These are phyloP conservation scores for Exophiala alcalophila DNA, from an alignment of 2,329 filamentous ascomycete genomes.

Conservation along the genomic window DNA sequence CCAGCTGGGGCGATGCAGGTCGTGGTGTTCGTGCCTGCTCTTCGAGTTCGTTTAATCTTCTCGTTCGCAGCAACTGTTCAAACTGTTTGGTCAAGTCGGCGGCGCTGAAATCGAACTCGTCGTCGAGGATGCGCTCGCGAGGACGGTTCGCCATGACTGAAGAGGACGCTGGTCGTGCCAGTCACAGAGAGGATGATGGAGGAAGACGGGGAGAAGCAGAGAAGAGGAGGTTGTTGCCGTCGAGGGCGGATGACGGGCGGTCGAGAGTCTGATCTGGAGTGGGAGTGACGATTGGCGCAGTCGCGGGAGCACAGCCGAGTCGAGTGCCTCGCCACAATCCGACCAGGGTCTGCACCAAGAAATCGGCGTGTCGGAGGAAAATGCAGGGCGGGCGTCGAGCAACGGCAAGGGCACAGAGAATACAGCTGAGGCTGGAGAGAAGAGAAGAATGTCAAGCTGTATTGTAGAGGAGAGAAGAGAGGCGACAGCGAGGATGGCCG, in stretches of 20 bases:
- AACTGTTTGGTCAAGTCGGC: constrained; percentile 78
- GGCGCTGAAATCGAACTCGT: constrained; percentile 62
- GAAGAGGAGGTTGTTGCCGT: background rate
- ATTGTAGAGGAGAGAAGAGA: constrained; percentile 3
- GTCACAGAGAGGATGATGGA: constrained; percentile 3
- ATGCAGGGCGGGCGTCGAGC: too few species aligned
- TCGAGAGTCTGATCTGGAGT: constrained; percentile 6
- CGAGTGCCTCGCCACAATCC: constrained; percentile 24
- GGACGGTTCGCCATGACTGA: constrained; percentile 21
- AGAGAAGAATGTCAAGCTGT: background rate
- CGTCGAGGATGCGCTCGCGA: constrained; percentile 29
- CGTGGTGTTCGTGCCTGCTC: constrained; percentile 58
- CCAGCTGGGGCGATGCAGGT: constrained; percentile 23
- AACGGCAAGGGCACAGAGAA: constrained; percentile 51
- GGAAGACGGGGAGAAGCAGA: constrained; percentile 5
- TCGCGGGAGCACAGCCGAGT: constrained; percentile 23
- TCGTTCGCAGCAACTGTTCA: constrained; percentile 79
- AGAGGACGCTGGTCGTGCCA: background rate
- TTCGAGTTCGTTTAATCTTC: constrained; percentile 79
- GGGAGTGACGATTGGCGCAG: constrained; percentile 20
- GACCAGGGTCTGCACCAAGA: constrained; percentile 8
- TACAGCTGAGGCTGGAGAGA: too few species aligned
- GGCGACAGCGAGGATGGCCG: constrained; percentile 11
- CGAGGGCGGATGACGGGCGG: background rate
- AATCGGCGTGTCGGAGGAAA: constrained; percentile 13